A percentile compares a stretch with the other conserved stretches of the same genome.
phyloP scores from a whole-genome alignment of 768 basidiomycete species.

The Galerina marginata region DNA sequence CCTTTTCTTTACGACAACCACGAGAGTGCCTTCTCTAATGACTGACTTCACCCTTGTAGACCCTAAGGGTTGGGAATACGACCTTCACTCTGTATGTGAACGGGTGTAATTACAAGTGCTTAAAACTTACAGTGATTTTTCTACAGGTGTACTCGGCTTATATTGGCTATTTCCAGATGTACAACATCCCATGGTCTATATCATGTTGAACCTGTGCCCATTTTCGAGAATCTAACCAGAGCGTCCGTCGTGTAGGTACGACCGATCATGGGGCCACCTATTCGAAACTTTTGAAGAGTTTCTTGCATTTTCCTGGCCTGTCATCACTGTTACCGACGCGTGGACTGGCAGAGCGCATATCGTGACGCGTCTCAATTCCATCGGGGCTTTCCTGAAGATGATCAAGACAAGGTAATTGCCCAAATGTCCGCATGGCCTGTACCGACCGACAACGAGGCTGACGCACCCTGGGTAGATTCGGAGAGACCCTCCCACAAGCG shows the following conservation, averaged over 20 bases:
- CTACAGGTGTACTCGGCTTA: conserved; percentile 71
- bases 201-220: neutral
- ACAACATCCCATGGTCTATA: conserved; percentile 68
- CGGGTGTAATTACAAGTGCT: neutral
- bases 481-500: conserved; percentile 73
- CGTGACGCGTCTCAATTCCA: conserved; percentile 73
- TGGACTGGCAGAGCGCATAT: conserved; percentile 78
- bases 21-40: conserved; percentile 28
- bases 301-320: conserved; percentile 83
- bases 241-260: conserved; percentile 57
- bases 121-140: neutral
- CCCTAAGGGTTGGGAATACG: conserved; percentile 80
- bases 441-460: conserved; percentile 1
- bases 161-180: conserved; percentile 77
- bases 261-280: conserved; percentile 78
- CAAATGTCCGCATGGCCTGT: conserved; percentile 7
- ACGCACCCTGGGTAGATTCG: conserved; percentile 55
- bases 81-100: conserved; percentile 72
- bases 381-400: conserved; percentile 83
- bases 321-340: conserved; percentile 75
- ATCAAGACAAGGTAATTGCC: conserved; percentile 70
- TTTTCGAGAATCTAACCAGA: conserved; percentile 6
- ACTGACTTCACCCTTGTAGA: conserved; percentile 76
- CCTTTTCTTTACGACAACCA: conserved; percentile 9
- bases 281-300: conserved; percentile 84